Evolutionary conservation across 179 eudicot species (phyloP), one percentile per base, ranked within the genome.

Genomic region (Gypsophila paniculata): DNA sequence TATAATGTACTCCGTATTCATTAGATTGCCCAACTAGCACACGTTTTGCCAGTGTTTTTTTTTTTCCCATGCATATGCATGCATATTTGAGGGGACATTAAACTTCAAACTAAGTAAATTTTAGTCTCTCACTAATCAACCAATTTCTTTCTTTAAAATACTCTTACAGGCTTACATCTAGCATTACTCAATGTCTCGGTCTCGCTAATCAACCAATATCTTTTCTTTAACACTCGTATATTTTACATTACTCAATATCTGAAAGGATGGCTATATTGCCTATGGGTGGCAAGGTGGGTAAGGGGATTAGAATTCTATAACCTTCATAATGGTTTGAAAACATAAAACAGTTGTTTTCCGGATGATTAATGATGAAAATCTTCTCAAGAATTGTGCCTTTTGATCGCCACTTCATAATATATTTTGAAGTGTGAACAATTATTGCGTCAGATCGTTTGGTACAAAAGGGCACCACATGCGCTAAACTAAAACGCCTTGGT

Each of bases 181-280:
- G n/a, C n/a, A n/a, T n/a, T n/a, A n/a, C n/a, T n/a, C n/a, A n/a
- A n/a, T n/a, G n/a, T n/a, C n/a, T n/a, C n/a, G n/a, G n/a, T n/a
- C n/a, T n/a, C n/a, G n/a, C 26, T 12, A 19, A 54, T 54, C 62
- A 34, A 18, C 72, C 62, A 18, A 18, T 55, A 36, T 10, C 72
- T 52, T 69, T 21, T 52, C 11, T 59, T 1, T 5, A 59, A 59
- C 2, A 25, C 34, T 55, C n/a, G 22, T 23, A 11, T 5, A 12
- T 60, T 60, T 3, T 19, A 36, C 32, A 34, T 14, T n/a, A 14
- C 65, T 42, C 65, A 15, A 32, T 32, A 21, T 36, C 44, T 29
- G 9, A 61, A 32, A 61, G 65, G n/a, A n/a, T n/a, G n/a, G n/a
- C n/a, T n/a, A n/a, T n/a, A n/a, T 8, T 6, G 65, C 51, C 52